Percentiles rank a stretch among this genome's conserved stretches.
phyloP scores from a whole-genome alignment of 129 eudicot species.

The Tanacetum coccineum region DNA sequence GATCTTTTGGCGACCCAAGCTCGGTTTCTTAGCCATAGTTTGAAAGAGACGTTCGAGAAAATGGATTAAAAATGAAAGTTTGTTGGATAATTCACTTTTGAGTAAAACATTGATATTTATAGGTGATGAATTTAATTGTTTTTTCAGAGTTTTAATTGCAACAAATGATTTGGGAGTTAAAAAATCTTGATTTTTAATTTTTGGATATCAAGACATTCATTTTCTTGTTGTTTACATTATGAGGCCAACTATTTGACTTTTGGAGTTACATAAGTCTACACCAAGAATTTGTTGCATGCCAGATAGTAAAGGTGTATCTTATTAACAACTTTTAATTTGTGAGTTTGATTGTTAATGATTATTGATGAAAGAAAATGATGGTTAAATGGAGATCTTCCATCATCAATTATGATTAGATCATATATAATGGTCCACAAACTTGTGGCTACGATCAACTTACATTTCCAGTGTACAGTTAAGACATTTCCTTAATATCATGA shows the following conservation, averaged over 20 bases:
- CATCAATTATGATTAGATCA: background rate
- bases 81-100: no score
- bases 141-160: background rate
- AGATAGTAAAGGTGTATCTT: background rate
- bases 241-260: no score
- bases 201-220: no score
- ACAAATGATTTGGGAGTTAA: no score
- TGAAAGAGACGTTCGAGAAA: background rate
- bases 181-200: no score
- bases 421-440: background rate
- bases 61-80: background rate
- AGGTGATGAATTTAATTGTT: slow-evolving; percentile 1
- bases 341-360: background rate
- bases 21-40: slow-evolving; percentile 50
- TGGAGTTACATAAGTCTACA: no score
- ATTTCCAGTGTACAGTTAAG: background rate
- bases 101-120: background rate
- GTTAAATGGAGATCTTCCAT: background rate
- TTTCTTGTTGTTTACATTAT: no score
- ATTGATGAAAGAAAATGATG: background rate
- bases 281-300: slow-evolving; percentile 11
- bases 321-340: slow-evolving; percentile 4
- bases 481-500: background rate
- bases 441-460: background rate
- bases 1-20: slow-evolving; percentile 16